Evolutionary conservation across 805 yeast species (phyloP).

Genomic region (Kregervanrija delftensis): DNA sequence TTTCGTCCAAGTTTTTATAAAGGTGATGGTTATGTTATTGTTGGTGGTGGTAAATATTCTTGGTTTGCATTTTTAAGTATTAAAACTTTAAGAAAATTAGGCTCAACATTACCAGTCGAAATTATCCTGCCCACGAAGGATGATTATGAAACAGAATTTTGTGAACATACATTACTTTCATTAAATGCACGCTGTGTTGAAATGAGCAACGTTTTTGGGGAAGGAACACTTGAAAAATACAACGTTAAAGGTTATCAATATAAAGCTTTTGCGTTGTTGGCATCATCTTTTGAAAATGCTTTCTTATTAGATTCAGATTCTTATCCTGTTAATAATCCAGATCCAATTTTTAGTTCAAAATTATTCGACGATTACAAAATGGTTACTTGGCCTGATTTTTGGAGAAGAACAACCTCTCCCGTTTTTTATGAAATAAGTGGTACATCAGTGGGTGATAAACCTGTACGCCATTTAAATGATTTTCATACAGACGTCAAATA

Average conservation of each 20-base stretch:
- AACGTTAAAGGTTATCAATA: conserved; percentile 30
- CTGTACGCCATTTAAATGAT: conserved; percentile 29
- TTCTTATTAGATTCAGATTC: conserved; percentile 40
- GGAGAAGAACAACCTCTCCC: conserved; percentile 65
- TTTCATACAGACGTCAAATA: conserved; percentile 11
- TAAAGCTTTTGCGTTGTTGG: conserved; percentile 39
- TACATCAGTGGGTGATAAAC: conserved; percentile 27
- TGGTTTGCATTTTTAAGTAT: conserved; percentile 34
- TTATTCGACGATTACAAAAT: conserved; percentile 40
- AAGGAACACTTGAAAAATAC: conserved; percentile 22
- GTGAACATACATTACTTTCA: conserved; percentile 33
- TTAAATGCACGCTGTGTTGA: conserved; percentile 36
- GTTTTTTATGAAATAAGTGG: conserved; percentile 49
- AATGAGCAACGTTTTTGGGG: conserved; percentile 32
- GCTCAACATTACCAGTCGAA: conserved; percentile 32
- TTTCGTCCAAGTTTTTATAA: conserved; percentile 22
- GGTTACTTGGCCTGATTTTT: conserved; percentile 68
- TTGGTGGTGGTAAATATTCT: conserved; percentile 38
- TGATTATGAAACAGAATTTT: conserved; percentile 15
- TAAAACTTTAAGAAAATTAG: conserved; percentile 35
- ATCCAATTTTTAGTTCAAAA: conserved; percentile 37
- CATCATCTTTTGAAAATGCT: conserved; percentile 41
- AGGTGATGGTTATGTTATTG: conserved; percentile 31
- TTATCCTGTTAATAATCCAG: conserved; percentile 41
- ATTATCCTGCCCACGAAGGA: conserved; percentile 11